Conservation (phyloP, 371 early-diverging fungal genomes). For the Mortierella sp. region DNA sequence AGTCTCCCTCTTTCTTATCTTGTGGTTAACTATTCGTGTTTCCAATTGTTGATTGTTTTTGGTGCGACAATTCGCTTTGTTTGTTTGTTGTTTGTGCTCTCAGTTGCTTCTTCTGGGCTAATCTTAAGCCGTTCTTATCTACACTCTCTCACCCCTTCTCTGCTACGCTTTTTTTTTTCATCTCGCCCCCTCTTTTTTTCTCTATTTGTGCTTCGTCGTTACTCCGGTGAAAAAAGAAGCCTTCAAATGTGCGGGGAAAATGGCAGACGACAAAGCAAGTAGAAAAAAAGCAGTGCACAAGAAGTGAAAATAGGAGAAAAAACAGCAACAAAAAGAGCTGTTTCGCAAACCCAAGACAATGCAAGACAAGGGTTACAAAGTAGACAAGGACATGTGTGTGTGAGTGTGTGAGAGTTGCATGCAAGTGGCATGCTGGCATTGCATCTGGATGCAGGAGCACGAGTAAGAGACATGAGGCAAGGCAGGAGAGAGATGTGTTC, state of each 20-base stretch:
- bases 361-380: neutral
- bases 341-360: neutral
- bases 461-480: neutral
- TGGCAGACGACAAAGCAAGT: neutral
- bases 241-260: neutral
- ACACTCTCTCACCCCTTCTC: neutral
- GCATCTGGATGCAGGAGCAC: neutral
- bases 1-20: neutral
- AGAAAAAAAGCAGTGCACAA: neutral
- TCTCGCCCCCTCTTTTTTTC: constrained; percentile 8
- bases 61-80: neutral
- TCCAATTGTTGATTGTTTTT: neutral
- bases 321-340: neutral
- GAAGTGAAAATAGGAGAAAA: constrained; percentile 1
- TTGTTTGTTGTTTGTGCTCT: neutral
- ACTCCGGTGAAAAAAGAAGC: neutral
- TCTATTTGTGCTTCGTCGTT: neutral
- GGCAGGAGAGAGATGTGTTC: neutral
- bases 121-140: neutral
- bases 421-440: neutral
- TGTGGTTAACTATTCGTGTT: neutral
- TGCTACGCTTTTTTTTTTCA: neutral
- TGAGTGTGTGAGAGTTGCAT: neutral
- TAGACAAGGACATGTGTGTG: neutral
- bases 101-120: neutral